Evolutionary conservation across 2,329 filamentous ascomycete species (phyloP), one percentile per base, ranked within the genome.

Genomic region (Zarea fungicola): DNA sequence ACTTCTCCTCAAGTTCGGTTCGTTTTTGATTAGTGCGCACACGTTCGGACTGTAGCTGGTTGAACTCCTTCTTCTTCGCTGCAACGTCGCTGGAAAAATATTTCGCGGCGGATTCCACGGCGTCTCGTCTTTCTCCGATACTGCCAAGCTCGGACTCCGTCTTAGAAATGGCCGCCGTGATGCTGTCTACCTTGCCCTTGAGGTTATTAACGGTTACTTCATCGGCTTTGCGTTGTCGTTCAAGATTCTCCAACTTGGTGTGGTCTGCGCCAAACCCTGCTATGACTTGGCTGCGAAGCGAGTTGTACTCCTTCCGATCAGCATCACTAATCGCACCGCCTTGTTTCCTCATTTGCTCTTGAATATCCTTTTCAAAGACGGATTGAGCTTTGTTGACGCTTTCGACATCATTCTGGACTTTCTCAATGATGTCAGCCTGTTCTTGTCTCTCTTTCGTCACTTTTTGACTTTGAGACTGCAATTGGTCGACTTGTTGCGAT

Each of bases 1-100:
- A 78, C 65, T 96, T 92, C 67, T 96, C 91, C 56, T 99, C 91
- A 3, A 95, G 79, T 62, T 97, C 93, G 0, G 87, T 93, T 47
- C 85, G 82, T 62, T 85, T 84, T 62, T 95, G 87, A 46, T 88
- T 86, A 8, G 87, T 84, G 44, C 89, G 82, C 8, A 91, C 78
- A 42, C 89, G 83, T 63, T 95, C 89, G 1, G 90, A 96, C 53
- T 88, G 86, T 34, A 95, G 75, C 47, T 84, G 81, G 62, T 96
- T 93, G 62, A 90, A 87, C 52, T 93, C 87, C 62, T 92, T 95
- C 70, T 95, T 96, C 73, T 95, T 97, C 21, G 74, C 70, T 25
- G 90, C 85, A 42, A 95, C 87, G n/a, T 93, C 86, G 53, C 81
- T 78, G 7, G 81, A 77, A n/a, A 86, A 77, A 40, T 87, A 75